Evolutionary conservation across 2,329 filamentous ascomycete species (phyloP), one percentile per base, ranked within the genome.

Genomic region (Harringtonia aguacate): DNA sequence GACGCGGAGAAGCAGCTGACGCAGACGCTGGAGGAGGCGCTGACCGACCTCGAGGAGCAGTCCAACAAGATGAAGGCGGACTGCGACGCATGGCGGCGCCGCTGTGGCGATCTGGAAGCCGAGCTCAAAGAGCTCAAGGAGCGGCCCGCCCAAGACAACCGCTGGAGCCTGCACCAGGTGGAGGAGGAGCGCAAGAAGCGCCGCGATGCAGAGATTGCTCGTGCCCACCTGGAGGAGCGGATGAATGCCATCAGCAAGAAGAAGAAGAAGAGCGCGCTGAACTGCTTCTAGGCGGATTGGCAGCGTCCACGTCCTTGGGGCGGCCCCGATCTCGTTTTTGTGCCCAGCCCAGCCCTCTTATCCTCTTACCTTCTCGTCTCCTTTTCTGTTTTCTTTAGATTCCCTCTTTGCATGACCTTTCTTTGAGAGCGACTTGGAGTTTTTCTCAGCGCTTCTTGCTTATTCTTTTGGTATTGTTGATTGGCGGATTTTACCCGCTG

Each of bases 151-250:
- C 67, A 68, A 46, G 75, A 81, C 56, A 68, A 71, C 57, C 66
- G 78, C 44, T 81, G 75, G 75, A 82, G 77, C 50, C 75, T 97
- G 53, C 87, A 95, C 61, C 86, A 88, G 48, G 86, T 97, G 20
- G 94, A 98, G 61, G 90, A 98, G 65, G 92, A 98, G 73, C 79
- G 90, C 55, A 90, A 86, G 68, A 94, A 94, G 67, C 76, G 92
- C 48, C 75, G 87, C 51, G 86, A 90, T 50, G 89, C 94, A 30
- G 92, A 98, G 69, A 79, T 84, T 52, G 92, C 92, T 36, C 75
- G 85, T 43, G 85, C 84, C 33, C 86, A 94, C 57, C 76, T 98
- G 22, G 90, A 98, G 66, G 87, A 94, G 68, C 79, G 90, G 45
- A 98, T 98, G 81, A 88, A 90, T 57, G 82, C 85, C 46, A 83